phyloP scores from a whole-genome alignment of 805 yeast species.

The Suhomyces sp. region DNA sequence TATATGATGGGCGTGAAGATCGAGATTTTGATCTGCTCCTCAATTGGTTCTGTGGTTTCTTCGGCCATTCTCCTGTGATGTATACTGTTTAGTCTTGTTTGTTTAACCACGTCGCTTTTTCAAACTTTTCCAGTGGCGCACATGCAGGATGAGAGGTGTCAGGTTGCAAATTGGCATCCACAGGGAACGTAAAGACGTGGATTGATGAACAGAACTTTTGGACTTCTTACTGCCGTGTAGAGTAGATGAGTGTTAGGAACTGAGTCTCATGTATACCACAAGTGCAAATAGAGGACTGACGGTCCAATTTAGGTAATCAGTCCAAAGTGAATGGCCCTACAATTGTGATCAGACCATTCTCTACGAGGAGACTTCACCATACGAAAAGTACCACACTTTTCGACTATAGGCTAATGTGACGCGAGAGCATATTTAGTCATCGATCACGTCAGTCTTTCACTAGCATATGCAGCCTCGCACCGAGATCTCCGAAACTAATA shows the following conservation, averaged over 20 bases:
- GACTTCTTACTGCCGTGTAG: background rate
- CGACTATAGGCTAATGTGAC: background rate
- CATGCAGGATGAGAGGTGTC: background rate
- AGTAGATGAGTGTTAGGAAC: background rate
- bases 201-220: too few species aligned
- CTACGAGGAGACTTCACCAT: background rate
- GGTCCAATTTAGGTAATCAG: too few species aligned
- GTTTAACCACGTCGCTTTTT: background rate
- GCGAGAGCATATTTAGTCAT: background rate
- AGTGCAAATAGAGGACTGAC: too few species aligned
- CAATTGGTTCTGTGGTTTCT: slow-evolving; percentile 16
- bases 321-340: background rate
- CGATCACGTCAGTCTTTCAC: background rate
- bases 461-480: background rate
- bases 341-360: background rate
- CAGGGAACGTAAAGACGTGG: too few species aligned
- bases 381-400: background rate
- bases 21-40: slow-evolving; percentile 34
- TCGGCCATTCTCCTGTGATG: slow-evolving; percentile 17
- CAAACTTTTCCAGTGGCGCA: background rate
- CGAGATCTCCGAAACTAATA: background rate
- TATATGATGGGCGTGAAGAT: slow-evolving; percentile 70
- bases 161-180: background rate
- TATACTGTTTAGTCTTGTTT: background rate
- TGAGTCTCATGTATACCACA: too few species aligned